Conservation (phyloP, 495 filamentous ascomycete species). For the Alectoria sarmentosa region DNA sequence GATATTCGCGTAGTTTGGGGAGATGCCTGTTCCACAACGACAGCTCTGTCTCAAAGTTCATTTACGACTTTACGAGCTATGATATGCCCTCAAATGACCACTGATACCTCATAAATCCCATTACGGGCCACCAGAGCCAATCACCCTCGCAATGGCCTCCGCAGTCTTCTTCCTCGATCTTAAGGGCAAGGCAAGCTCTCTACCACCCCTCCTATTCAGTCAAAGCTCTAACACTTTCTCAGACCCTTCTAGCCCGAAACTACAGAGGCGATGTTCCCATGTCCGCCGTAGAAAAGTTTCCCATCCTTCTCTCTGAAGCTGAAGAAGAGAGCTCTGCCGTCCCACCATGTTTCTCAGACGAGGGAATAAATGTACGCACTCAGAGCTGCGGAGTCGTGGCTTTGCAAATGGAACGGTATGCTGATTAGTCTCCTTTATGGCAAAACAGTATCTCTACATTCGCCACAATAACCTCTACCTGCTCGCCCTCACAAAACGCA, state of each 20-base stretch:
- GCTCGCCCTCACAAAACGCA: conserved; percentile 95
- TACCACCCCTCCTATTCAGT: conserved; percentile 5
- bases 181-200: conserved; percentile 85
- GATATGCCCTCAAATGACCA: background rate
- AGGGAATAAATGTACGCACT: conserved; percentile 84
- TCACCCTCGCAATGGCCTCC: conserved; percentile 70
- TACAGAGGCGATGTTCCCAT: conserved; percentile 99
- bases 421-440: conserved; percentile 4
- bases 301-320: conserved; percentile 91
- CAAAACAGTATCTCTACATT: conserved; percentile 90
- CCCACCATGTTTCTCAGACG: conserved; percentile 95
- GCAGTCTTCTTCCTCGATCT: conserved; percentile 98
- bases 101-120: background rate
- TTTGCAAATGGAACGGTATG: background rate
- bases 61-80: conserved; percentile 1
- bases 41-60: background rate
- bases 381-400: background rate
- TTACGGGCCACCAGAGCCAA: conserved; percentile 6
- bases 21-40: background rate
- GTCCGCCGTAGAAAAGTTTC: conserved; percentile 98
- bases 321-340: conserved; percentile 99
- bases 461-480: conserved; percentile 99
- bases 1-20: background rate
- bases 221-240: conserved; percentile 31
- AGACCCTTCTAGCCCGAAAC: conserved; percentile 98